Evolutionary conservation across 2,329 filamentous ascomycete species (phyloP).

Genomic region (Ophiostoma montium): DNA sequence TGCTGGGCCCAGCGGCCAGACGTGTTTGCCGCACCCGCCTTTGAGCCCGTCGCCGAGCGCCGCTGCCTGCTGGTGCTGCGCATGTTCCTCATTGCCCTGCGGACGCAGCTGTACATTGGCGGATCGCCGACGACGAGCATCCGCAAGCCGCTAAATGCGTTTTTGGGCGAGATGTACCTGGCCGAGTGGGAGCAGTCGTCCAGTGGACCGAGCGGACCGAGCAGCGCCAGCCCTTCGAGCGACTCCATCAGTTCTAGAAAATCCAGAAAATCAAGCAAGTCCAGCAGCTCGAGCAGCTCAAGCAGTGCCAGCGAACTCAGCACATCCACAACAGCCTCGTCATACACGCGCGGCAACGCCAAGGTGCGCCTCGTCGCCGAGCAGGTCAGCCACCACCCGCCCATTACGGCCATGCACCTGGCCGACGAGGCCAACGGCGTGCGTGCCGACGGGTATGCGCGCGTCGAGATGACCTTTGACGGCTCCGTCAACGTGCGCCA

Average conservation of each 20-base stretch:
- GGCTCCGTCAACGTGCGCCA: conserved; percentile 35
- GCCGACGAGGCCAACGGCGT: conserved; percentile 26
- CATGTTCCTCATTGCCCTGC: conserved; percentile 31
- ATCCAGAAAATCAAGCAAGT: not conserved
- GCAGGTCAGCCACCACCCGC: conserved; percentile 39
- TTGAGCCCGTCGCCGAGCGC: conserved; percentile 27
- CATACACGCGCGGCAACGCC: not conserved
- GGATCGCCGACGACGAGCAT: conserved; percentile 32
- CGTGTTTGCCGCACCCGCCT: conserved; percentile 32
- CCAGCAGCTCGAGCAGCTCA: not conserved
- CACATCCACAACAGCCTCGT: not conserved
- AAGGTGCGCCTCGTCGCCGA: conserved; percentile 26
- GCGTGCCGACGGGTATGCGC: conserved; percentile 34
- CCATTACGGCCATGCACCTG: conserved; percentile 38
- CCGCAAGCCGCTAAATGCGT: conserved; percentile 39
- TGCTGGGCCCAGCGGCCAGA: conserved; percentile 35
- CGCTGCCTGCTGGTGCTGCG: conserved; percentile 32
- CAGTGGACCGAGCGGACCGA: conserved; percentile 13
- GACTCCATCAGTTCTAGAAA: not conserved
- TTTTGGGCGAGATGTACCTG: conserved; percentile 36
- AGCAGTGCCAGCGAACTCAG: not conserved
- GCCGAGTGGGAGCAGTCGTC: conserved; percentile 23
- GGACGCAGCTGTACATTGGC: conserved; percentile 32
- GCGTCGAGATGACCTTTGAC: conserved; percentile 37
- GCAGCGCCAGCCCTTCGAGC: not conserved